A percentile compares a stretch with the other conserved stretches of the same genome.
Conservation (phyloP, 176 grass and related monocot genomes). For the Oryza longistaminata region DNA sequence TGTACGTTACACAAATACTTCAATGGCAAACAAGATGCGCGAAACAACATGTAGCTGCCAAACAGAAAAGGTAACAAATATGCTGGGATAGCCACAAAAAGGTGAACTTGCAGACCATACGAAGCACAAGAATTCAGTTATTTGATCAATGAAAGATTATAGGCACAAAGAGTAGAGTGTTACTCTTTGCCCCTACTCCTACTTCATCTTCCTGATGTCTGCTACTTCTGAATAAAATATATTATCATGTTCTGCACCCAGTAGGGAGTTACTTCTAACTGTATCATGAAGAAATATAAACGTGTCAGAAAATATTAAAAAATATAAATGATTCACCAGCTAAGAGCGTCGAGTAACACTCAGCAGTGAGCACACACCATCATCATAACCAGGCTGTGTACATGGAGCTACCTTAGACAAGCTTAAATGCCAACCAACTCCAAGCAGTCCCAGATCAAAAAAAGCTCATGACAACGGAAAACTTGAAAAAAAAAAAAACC, state of each 20-base stretch:
- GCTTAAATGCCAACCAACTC: slow-evolving; percentile 54
- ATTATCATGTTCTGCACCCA: slow-evolving; percentile 15
- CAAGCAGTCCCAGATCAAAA: slow-evolving; percentile 37
- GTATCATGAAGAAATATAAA: slow-evolving; percentile 8
- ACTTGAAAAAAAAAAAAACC: not conserved
- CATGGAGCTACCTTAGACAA: slow-evolving; percentile 50
- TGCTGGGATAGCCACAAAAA: not conserved
- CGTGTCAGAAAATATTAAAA: slow-evolving; percentile 18
- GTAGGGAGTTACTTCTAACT: not conserved
- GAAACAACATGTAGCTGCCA: not conserved
- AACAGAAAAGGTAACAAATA: slow-evolving; percentile 11
- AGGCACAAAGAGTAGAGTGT: not conserved
- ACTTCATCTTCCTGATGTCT: slow-evolving; percentile 6
- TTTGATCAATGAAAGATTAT: slow-evolving; percentile 1
- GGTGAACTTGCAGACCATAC: not conserved
- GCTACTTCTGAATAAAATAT: not conserved
- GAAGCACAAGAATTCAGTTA: not conserved
- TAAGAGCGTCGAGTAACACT: slow-evolving; percentile 27
- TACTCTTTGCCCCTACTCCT: not conserved
- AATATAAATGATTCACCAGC: not conserved
- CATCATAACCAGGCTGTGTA: slow-evolving; percentile 50
- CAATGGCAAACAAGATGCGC: not conserved
- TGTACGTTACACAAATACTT: not conserved
- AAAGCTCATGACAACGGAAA: slow-evolving; percentile 34
- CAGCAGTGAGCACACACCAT: slow-evolving; percentile 29